These are phyloP conservation scores for Crataegus laevigata DNA, from an alignment of 306 rosid genomes.

Conservation along the genomic window DNA sequence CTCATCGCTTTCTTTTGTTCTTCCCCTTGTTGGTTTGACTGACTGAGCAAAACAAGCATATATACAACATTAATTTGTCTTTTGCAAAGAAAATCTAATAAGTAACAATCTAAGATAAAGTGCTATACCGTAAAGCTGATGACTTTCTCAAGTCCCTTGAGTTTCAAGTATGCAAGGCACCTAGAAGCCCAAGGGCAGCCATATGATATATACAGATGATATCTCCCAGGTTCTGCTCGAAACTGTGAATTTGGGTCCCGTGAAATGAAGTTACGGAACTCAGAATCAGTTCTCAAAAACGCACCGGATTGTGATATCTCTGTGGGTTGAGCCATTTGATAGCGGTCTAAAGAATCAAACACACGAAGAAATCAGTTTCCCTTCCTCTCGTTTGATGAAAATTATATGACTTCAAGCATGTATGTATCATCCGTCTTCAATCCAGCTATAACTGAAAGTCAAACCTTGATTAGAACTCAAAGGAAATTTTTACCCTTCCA, in stretches of 20 bases:
- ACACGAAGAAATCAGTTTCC: not conserved
- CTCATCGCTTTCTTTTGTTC: slow-evolving; percentile 62
- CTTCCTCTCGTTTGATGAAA: not conserved
- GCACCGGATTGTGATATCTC: slow-evolving; percentile 77
- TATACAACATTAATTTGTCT: not conserved
- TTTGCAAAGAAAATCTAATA: not conserved
- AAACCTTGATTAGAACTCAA: not conserved
- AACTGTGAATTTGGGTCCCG: slow-evolving; percentile 49
- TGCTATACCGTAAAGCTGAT: slow-evolving; percentile 58
- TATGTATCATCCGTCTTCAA: too few species aligned
- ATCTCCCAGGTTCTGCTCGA: slow-evolving; percentile 75
- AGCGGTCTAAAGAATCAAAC: slow-evolving; percentile 31
- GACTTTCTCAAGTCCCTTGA: slow-evolving; percentile 80
- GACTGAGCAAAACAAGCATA: slow-evolving; percentile 28
- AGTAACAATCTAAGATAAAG: not conserved
- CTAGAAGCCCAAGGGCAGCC: slow-evolving; percentile 98
- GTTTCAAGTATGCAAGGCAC: slow-evolving; percentile 76
- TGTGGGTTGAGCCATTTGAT: slow-evolving; percentile 65
- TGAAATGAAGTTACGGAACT: slow-evolving; percentile 58
- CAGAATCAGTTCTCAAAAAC: slow-evolving; percentile 73
- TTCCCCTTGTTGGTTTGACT: slow-evolving; percentile 75
- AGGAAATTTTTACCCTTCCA: not conserved
- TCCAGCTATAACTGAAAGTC: too few species aligned
- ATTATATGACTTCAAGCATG: not conserved
- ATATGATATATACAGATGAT: slow-evolving; percentile 86